Evolutionary conservation across 2,329 filamentous ascomycete species (phyloP), one percentile per base, ranked within the genome.

Genomic region (Pestalotiopsis sp.): DNA sequence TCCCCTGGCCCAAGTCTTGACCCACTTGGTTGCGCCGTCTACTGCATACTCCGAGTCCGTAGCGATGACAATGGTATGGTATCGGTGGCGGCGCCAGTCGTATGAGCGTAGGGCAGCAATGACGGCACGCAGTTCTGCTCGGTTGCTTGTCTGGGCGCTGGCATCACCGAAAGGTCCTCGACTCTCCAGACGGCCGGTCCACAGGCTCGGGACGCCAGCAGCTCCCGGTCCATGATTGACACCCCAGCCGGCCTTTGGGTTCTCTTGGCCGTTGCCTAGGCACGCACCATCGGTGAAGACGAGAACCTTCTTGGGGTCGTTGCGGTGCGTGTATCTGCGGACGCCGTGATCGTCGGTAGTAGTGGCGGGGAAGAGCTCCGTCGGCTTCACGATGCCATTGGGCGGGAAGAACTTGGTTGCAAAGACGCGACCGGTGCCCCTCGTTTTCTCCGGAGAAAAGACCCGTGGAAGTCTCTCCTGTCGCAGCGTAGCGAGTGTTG

Each of bases 111-210:
- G 78, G 3, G 83, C 87, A 4, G 80, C 84, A 61, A 88, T 82
- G 4, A 84, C 84, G 5, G 86, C 86, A 14, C 86, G 86, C 6
- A 90, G 81, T 74, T 88, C 85, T 3, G 87, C 87, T 4, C 87
- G 81, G 71, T 88, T 86, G 77, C 81, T 87, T 23, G 80, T 87
- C 69, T 84, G 82, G 7, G 71, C 64, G 56, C 74, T 68, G 0
- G 64, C 17, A 27, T 81, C 75, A 13, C 81, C 82, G 62, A 75
- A 82, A 3, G 83, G 84, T 0, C 85, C 84, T 45, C 76, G 66
- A 3, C 70, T 73, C 73, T 87, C 85, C 4, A 87, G 78, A 14
- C 79, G 80, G 66, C 77, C 79, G 4, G 69, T 70, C 39, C 7
- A 68, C 9, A 72, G 3, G 64, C 67, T 4, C 72, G 60, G 17